A percentile compares a stretch with the other conserved stretches of the same genome.
Evolutionary conservation across 2,329 filamentous ascomycete species (phyloP).

Genomic region (Clonostachys solani): DNA sequence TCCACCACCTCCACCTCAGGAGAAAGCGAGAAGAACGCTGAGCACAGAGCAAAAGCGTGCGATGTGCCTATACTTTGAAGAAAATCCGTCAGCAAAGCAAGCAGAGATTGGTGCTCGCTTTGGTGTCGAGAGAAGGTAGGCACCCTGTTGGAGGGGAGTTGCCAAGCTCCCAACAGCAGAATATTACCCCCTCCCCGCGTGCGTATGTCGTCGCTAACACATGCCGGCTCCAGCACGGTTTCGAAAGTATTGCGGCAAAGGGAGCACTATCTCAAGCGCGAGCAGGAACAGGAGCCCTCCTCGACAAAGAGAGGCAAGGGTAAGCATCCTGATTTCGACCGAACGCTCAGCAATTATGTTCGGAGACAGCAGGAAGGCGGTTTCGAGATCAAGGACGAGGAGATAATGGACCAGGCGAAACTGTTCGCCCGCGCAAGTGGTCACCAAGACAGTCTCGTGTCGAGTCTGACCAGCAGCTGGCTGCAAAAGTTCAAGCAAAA

Average conservation of each 20-base stretch:
- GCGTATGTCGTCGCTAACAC: neutral
- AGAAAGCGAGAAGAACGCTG: conserved; percentile 76
- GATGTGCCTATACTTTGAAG: conserved; percentile 93
- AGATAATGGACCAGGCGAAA: conserved; percentile 78
- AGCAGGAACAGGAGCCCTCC: conserved; percentile 54
- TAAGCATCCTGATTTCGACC: conserved; percentile 86
- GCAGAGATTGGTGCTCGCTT: conserved; percentile 95
- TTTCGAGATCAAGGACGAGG: conserved; percentile 68
- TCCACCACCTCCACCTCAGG: conserved; percentile 30
- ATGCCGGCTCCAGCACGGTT: conserved; percentile 68
- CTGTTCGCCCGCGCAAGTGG: conserved; percentile 72
- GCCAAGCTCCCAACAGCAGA: too few relatives aligned
- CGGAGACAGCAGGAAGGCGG: conserved; percentile 77
- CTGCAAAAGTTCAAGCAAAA: conserved; percentile 95
- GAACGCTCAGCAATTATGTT: conserved; percentile 83
- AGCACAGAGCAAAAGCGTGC: conserved; percentile 84
- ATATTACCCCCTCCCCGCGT: neutral
- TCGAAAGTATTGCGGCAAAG: conserved; percentile 94
- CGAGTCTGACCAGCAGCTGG: conserved; percentile 72
- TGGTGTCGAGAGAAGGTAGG: conserved; percentile 93
- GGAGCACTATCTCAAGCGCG: conserved; percentile 86
- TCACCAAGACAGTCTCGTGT: conserved; percentile 66
- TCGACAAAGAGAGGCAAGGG: conserved; percentile 73
- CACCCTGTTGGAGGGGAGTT: neutral
- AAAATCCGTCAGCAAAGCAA: conserved; percentile 88